Percentiles rank a stretch among this genome's conserved stretches.
These are phyloP conservation scores for Aurantiochytrium sp. DNA, from an alignment of 108 stramenopile species.

Conservation along the genomic window DNA sequence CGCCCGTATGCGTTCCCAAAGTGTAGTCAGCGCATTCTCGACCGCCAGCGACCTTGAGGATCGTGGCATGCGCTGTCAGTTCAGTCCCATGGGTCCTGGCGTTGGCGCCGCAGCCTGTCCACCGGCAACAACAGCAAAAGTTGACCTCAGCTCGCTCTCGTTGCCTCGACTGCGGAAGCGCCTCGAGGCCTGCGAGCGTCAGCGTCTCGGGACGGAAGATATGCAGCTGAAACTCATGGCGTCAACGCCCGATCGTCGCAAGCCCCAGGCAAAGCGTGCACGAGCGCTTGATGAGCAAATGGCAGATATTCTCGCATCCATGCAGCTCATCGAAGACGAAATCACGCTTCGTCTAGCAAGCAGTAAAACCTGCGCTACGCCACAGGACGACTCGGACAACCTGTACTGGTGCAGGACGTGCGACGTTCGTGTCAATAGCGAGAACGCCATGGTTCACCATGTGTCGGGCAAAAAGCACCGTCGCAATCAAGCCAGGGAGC, in stretches of 20 bases:
- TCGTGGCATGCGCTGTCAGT: no score
- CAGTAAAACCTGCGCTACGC: background rate
- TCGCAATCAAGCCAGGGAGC: background rate
- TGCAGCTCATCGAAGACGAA: background rate
- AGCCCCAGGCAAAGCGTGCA: background rate
- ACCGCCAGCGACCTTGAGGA: background rate
- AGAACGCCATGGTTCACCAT: background rate
- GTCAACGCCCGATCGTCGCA: background rate
- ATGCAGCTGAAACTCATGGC: background rate
- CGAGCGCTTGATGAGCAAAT: background rate
- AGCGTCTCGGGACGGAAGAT: background rate
- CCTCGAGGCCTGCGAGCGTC: background rate
- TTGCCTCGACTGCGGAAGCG: background rate
- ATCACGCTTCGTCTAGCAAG: background rate
- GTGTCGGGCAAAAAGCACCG: background rate
- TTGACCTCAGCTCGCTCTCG: background rate
- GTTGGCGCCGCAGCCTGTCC: no score
- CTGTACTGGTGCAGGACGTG: background rate
- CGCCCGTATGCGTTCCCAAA: background rate
- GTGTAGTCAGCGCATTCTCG: background rate
- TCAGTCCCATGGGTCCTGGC: no score
- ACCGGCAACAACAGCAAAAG: background rate
- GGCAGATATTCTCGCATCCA: background rate
- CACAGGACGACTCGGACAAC: background rate
- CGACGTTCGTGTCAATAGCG: background rate